A percentile compares a stretch with the other conserved stretches of the same genome.
phyloP scores from a whole-genome alignment of 2,329 filamentous ascomycete genomes.

The Penicillium brevicompactum region DNA sequence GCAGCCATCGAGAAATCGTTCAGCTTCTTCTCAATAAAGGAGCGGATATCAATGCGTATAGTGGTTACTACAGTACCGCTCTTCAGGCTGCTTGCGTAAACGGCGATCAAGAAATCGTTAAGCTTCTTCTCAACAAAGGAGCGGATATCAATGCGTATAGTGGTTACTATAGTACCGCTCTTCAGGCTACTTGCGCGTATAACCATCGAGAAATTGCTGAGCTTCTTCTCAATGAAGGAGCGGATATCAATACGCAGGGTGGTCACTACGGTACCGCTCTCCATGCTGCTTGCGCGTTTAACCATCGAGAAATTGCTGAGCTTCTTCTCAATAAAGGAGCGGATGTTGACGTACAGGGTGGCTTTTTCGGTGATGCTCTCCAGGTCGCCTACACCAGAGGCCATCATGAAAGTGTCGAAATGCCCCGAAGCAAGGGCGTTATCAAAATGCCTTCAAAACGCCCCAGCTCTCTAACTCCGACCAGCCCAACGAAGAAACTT shows the following conservation, averaged over 20 bases:
- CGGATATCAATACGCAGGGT: background rate
- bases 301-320: background rate
- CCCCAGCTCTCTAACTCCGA: too few species aligned
- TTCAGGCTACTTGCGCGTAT: background rate
- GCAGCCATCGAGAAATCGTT: too few species aligned
- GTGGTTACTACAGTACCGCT: background rate
- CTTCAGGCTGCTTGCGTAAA: background rate
- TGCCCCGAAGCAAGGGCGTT: background rate
- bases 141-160: background rate
- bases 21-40: background rate
- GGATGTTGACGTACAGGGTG: too few species aligned
- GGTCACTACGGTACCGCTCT: background rate
- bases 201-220: too few species aligned
- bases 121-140: background rate
- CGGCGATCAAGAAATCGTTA: background rate
- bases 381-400: background rate
- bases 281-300: background rate
- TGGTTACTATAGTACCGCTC: background rate
- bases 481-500: too few species aligned
- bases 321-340: background rate
- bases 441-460: too few species aligned
- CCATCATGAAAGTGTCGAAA: too few species aligned
- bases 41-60: background rate
- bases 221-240: background rate
- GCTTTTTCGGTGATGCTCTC: background rate